Conservation (phyloP, 495 filamentous ascomycete genomes). For the Penicillium arizonense region DNA sequence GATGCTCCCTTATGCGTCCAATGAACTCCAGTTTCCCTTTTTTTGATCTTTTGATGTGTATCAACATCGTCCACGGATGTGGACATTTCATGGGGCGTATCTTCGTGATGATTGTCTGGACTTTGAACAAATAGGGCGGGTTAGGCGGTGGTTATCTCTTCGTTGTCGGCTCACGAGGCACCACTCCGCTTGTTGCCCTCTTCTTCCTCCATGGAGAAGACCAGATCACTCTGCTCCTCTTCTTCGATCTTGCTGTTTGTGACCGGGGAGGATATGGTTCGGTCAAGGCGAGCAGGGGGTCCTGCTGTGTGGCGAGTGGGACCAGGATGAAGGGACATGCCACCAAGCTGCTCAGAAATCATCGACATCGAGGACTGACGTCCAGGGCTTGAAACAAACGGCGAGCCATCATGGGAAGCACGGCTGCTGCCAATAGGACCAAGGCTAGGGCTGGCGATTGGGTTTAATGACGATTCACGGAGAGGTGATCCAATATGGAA, state of each 20-base stretch:
- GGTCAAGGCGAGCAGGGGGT: conserved; percentile 36
- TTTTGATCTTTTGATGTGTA: conserved; percentile 16
- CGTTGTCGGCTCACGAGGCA: conserved; percentile 31
- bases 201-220: conserved; percentile 83
- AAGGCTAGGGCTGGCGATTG: conserved; percentile 61
- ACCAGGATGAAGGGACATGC: conserved; percentile 47
- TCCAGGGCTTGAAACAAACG: conserved; percentile 64
- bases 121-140: conserved; percentile 1
- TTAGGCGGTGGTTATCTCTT: conserved; percentile 19
- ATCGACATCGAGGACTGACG: conserved; percentile 65
- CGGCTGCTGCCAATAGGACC: conserved; percentile 55
- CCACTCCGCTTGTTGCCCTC: conserved; percentile 47
- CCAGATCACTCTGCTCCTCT: conserved; percentile 59
- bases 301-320: conserved; percentile 39
- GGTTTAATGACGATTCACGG: conserved; percentile 71
- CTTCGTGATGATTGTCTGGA: conserved; percentile 15
- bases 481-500: conserved; percentile 92
- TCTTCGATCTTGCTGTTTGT: conserved; percentile 71
- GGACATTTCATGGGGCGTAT: conserved; percentile 15
- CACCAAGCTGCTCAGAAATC: conserved; percentile 65
- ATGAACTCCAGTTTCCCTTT: conserved; percentile 22
- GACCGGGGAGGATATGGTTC: conserved; percentile 45
- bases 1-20: conserved; percentile 21
- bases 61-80: conserved; percentile 15
- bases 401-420: conserved; percentile 55